Evolutionary conservation across 495 filamentous ascomycete genomes (phyloP), one percentile per base, ranked within the genome.

Genomic region (Penicillium angulare): DNA sequence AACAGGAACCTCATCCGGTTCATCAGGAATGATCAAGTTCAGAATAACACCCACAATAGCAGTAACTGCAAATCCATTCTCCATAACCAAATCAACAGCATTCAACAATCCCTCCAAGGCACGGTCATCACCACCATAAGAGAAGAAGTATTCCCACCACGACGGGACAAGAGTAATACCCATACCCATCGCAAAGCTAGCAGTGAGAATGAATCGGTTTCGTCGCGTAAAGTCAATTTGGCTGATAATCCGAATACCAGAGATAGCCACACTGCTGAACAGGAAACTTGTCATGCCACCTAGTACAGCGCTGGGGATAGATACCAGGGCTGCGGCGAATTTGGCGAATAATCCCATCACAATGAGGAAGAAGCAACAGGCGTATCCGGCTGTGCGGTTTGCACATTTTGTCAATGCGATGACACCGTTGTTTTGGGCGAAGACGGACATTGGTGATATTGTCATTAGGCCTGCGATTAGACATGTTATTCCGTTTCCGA

Each of bases 201-300:
- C 88, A 0, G 90, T 92, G 33, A 96, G 77, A 61, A 97, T 86
- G 68, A 96, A 97, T 3, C 91, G 80, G 60, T 89, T 96, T 44
- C 90, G 86, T 5, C 90, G 82, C 22, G 83, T 95, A 68, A 95
- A 95, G 3, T 85, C 81, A 4, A 88, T 78, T 7, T 84, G 86
- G 20, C 82, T 74, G 59, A 93, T 89, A 56, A 97, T 95, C 38
- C 89, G 81, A 50, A 96, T 81, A 56, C 92, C 92, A 2, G 88
- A 93, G 13, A 95, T 83, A 15, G 88, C 87, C 21, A 97, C 92
- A 7, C 88, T 79, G 52, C 78, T 79, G 74, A 96, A 96, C 13
- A 97, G 77, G 70, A 96, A 96, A 2, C 89, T 92, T 0, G 92
- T 96, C 89, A 97, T 95, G 24, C 92, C 92, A 43, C 91, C 91